These are phyloP conservation scores for Exidia glandulosa DNA, from an alignment of 768 basidiomycete species.

Conservation along the genomic window DNA sequence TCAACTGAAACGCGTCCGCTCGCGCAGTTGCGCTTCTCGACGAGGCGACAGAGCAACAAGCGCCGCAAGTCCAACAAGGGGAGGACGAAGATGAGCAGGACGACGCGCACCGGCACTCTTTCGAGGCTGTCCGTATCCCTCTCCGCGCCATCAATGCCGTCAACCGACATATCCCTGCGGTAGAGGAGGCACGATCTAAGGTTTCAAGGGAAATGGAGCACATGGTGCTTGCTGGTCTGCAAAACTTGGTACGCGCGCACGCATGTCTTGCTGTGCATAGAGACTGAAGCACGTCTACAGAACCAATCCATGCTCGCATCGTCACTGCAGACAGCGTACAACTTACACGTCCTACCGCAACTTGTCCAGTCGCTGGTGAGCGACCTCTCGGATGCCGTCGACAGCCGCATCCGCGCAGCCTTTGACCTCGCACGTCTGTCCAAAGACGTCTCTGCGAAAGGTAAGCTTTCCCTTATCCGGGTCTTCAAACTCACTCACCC, in stretches of 20 bases:
- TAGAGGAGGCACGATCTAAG: slow-evolving; percentile 57
- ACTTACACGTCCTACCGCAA: slow-evolving; percentile 72
- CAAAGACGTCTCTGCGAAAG: slow-evolving; percentile 73
- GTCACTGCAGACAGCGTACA: slow-evolving; percentile 92
- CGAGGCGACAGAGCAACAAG: slow-evolving; percentile 16
- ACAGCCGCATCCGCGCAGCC: slow-evolving; percentile 64
- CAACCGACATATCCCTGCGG: slow-evolving; percentile 52
- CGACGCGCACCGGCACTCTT: not conserved
- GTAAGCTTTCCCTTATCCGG: slow-evolving; percentile 23
- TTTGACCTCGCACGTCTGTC: slow-evolving; percentile 86
- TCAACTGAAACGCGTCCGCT: not conserved
- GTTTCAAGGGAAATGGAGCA: slow-evolving; percentile 83
- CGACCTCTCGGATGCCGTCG: slow-evolving; percentile 76
- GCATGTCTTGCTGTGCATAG: slow-evolving; percentile 1
- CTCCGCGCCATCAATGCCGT: slow-evolving; percentile 69
- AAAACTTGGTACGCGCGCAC: slow-evolving; percentile 48
- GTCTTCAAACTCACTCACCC: not conserved
- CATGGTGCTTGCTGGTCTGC: slow-evolving; percentile 75
- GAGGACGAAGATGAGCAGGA: slow-evolving; percentile 10
- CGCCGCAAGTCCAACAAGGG: slow-evolving; percentile 4
- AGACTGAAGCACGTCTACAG: slow-evolving; percentile 33
- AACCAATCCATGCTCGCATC: slow-evolving; percentile 87
- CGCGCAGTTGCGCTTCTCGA: slow-evolving; percentile 40
- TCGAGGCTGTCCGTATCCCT: slow-evolving; percentile 29
- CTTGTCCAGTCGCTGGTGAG: slow-evolving; percentile 68